These are phyloP conservation scores for Drechslerella coelobrocha DNA, from an alignment of 2,329 filamentous ascomycete species.

Conservation along the genomic window DNA sequence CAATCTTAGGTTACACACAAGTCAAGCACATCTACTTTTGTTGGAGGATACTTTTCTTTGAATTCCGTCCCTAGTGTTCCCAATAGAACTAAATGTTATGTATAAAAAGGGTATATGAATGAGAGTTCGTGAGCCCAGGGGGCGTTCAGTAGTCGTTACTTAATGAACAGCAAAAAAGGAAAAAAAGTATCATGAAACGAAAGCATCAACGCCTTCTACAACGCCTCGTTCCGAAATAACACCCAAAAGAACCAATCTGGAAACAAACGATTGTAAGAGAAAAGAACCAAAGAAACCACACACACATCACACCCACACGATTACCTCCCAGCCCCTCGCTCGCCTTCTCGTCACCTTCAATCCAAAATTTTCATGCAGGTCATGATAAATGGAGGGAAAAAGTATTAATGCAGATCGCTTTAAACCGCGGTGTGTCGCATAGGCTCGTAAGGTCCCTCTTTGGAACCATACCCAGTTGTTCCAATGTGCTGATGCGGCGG, in stretches of 20 bases:
- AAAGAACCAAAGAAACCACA: not conserved
- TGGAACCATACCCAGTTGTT: conserved; percentile 28
- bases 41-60: no score
- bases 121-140: conserved; percentile 49
- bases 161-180: conserved; percentile 3
- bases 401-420: no score
- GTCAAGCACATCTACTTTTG: no score
- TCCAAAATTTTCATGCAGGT: not conserved
- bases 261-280: conserved; percentile 36
- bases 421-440: conserved; percentile 52
- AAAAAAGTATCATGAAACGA: conserved; percentile 14
- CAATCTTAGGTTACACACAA: no score
- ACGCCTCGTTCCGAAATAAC: conserved; percentile 23
- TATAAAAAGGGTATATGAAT: conserved; percentile 39
- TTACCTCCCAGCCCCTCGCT: not conserved
- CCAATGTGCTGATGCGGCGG: conserved; percentile 34
- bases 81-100: not conserved
- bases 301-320: not conserved
- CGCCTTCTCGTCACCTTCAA: not conserved
- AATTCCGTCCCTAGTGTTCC: not conserved
- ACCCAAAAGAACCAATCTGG: conserved; percentile 7
- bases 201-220: conserved; percentile 35
- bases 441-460: conserved; percentile 53
- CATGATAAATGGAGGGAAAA: no score
- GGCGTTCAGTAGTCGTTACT: conserved; percentile 1